These are phyloP conservation scores for Rhizopogon salebrosus DNA, from an alignment of 768 basidiomycete genomes.

Conservation along the genomic window DNA sequence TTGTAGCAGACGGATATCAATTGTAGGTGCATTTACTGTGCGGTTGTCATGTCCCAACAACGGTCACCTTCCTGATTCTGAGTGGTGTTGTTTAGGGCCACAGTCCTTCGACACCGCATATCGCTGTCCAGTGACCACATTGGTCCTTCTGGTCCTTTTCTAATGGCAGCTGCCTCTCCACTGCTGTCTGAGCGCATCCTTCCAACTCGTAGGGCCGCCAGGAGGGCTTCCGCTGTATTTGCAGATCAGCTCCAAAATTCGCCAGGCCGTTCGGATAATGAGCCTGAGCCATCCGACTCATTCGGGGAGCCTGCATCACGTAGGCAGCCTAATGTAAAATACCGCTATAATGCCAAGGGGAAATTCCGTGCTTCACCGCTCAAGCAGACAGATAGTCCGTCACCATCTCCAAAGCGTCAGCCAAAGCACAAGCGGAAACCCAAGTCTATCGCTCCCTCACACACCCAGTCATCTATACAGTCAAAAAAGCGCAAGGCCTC, in stretches of 20 bases:
- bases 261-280: conserved; percentile 19
- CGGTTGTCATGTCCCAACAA: background rate
- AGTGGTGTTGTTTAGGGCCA: background rate
- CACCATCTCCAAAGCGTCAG: conserved; percentile 18
- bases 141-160: background rate
- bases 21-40: background rate
- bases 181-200: conserved; percentile 10
- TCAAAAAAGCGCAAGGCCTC: conserved; percentile 23
- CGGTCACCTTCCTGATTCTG: background rate
- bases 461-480: conserved; percentile 1
- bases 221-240: conserved; percentile 27
- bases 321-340: conserved; percentile 24
- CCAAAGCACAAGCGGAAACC: conserved; percentile 5
- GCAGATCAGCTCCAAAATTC: conserved; percentile 27
- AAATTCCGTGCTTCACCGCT: conserved; percentile 29
- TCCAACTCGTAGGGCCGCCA: conserved; percentile 30
- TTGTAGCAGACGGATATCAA: background rate
- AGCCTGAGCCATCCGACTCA: conserved; percentile 12
- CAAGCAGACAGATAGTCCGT: conserved; percentile 18
- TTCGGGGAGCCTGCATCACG: conserved; percentile 20
- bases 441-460: conserved; percentile 4
- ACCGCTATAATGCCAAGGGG: conserved; percentile 27
- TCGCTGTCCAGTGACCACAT: too few relatives aligned
- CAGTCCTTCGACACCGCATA: background rate
- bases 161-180: background rate